These are phyloP conservation scores for Echites panduratus DNA, from an alignment of 257 asterid species.

Conservation along the genomic window DNA sequence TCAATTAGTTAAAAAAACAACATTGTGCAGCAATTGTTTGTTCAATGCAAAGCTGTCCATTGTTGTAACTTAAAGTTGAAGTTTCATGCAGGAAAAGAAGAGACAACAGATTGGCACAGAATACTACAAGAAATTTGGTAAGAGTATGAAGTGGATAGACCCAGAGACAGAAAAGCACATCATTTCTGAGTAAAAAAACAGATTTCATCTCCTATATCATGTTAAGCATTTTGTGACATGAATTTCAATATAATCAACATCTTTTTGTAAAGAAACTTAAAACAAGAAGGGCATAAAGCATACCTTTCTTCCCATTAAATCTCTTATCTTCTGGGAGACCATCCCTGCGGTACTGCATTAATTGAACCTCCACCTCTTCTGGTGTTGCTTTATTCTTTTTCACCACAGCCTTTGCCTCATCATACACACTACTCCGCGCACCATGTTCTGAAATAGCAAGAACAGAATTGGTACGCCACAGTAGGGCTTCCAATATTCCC, in stretches of 20 bases:
- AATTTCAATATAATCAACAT: background rate
- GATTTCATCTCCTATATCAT: background rate
- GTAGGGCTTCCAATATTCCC: conserved; percentile 84
- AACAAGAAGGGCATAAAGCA: conserved; percentile 7
- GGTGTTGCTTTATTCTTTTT: conserved; percentile 93
- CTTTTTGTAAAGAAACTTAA: background rate
- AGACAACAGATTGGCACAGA: background rate
- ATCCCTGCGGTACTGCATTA: conserved; percentile 74
- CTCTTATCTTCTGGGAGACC: conserved; percentile 94
- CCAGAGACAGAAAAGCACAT: background rate
- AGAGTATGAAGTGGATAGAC: background rate
- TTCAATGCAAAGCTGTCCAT: background rate
- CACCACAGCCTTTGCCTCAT: conserved; percentile 97
- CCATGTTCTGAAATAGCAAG: conserved; percentile 99
- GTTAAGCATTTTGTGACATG: background rate
- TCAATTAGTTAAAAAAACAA: background rate
- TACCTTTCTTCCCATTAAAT: conserved; percentile 94
- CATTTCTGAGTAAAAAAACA: background rate
- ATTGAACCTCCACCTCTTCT: conserved; percentile 83
- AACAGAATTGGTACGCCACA: conserved; percentile 76
- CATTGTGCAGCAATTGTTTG: background rate
- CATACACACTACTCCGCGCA: conserved; percentile 95
- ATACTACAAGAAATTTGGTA: background rate
- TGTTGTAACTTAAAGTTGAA: background rate
- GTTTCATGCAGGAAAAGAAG: background rate